A percentile compares a stretch with the other conserved stretches of the same genome.
Evolutionary conservation across 768 basidiomycete genomes (phyloP).

Genomic region (Mycena chlorophos): DNA sequence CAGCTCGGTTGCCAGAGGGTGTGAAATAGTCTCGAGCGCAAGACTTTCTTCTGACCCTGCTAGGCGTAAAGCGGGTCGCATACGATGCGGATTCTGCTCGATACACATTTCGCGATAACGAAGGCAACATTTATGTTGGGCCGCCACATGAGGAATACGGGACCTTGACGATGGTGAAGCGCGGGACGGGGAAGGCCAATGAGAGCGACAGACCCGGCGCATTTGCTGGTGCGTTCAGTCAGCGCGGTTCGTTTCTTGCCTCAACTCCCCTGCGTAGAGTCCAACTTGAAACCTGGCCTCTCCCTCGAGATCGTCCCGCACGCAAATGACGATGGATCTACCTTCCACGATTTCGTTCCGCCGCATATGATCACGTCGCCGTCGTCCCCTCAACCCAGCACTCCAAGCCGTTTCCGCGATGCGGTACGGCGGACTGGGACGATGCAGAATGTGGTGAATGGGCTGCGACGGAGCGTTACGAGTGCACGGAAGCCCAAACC

Average conservation of each 20-base stretch:
- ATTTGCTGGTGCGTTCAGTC: constrained; percentile 5
- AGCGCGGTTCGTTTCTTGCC: no score
- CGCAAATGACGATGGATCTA: constrained; percentile 24
- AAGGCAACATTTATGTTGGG: constrained; percentile 46
- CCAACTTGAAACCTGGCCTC: neutral
- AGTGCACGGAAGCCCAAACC: constrained; percentile 36
- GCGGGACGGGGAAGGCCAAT: constrained; percentile 18
- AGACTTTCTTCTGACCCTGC: no score
- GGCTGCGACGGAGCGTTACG: constrained; percentile 38
- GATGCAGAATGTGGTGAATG: constrained; percentile 39
- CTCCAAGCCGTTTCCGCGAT: constrained; percentile 27
- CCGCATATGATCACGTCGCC: constrained; percentile 45
- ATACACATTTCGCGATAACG: constrained; percentile 50
- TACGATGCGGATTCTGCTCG: constrained; percentile 56
- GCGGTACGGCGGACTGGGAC: constrained; percentile 36
- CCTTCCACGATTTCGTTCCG: constrained; percentile 52
- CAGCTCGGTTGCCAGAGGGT: constrained; percentile 44
- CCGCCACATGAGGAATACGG: constrained; percentile 49
- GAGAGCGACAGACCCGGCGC: constrained; percentile 24
- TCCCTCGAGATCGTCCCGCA: constrained; percentile 11
- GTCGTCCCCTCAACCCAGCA: constrained; percentile 25
- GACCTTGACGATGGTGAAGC: constrained; percentile 36
- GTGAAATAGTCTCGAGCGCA: no score
- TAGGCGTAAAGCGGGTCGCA: constrained; percentile 46
- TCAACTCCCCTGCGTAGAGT: neutral